Evolutionary conservation across 257 asterid genomes (phyloP), one percentile per base, ranked within the genome.

Genomic region (Nicotiana paniculata): DNA sequence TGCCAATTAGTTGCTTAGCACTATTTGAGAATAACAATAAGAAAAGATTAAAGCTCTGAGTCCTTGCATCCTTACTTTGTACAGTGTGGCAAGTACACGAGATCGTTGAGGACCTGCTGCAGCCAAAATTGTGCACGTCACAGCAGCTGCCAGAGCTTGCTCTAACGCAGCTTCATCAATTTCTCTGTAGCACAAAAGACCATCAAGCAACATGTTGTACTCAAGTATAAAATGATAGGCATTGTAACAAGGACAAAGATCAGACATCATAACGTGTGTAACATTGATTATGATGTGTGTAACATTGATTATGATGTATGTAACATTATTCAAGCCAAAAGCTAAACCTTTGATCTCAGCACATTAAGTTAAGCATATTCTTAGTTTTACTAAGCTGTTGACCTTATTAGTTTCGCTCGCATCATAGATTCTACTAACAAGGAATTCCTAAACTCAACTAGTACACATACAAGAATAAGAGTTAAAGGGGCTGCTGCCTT

Each of bases 91-190:
- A 86, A 95, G 98, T 81, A 95, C 99, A 72, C 97, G 97, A 81
- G 99, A 92, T 58, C 97, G 94, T 77, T 94, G 97, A 84, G 98
- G 97, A 80, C 98, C 98, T 15, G 98, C 98, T 26, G 97, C 98
- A 72, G 98, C 99, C 94, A 95, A 88, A 85, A 93, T 95, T 76
- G 97, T 94, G 93, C 98, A 94, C 53, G 98, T 94, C 61, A 94
- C 95, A 35, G 98, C 98, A 54, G 97, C 97, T 84, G 97, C 90
- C 37, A 94, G 85, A 78, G 98, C 98, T 86, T 94, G 97, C 89
- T 94, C 97, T 82, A 95, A 86, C 17, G 97, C 99, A 83, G 88
- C 98, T 90, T 95, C 98, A 70, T 95, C 93, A 26, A 95, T 93
- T 85, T 95, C 99, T 87, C 99, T 93, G 93, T 68, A 46, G 65